Conservation (phyloP, 345 rosid species). For the Euphorbia pulcherrima region DNA sequence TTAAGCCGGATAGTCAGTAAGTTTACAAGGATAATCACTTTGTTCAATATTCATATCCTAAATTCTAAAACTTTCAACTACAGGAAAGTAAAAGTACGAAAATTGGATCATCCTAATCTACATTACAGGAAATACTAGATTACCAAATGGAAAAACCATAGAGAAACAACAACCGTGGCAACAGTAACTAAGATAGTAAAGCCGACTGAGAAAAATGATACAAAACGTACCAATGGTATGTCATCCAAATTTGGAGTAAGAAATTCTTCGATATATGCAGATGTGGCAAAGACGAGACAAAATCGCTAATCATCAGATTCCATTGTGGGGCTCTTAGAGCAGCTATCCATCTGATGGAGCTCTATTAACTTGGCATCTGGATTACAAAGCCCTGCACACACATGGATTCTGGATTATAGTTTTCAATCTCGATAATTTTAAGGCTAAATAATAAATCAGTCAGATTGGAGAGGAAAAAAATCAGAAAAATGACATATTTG, state of each 20-base stretch:
- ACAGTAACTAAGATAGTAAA: not conserved
- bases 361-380: slow-evolving; percentile 72
- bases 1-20: not conserved
- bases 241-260: slow-evolving; percentile 4
- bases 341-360: slow-evolving; percentile 70
- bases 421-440: not conserved
- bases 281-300: not conserved
- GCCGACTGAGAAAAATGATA: not conserved
- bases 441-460: not conserved
- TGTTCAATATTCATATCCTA: slow-evolving; percentile 4
- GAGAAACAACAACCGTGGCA: not conserved
- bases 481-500: too few species aligned
- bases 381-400: slow-evolving; percentile 65
- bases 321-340: slow-evolving; percentile 77
- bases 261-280: slow-evolving; percentile 2
- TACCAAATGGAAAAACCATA: not conserved
- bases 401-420: too few species aligned
- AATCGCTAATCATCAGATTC: slow-evolving; percentile 47
- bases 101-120: not conserved
- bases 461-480: too few species aligned
- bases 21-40: slow-evolving; percentile 14
- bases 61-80: slow-evolving; percentile 10
- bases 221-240: slow-evolving; percentile 8
- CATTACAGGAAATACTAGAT: slow-evolving; percentile 1
- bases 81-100: not conserved